Evolutionary conservation across 306 rosid genomes (phyloP).

Genomic region (Lathyrus tuberosus): DNA sequence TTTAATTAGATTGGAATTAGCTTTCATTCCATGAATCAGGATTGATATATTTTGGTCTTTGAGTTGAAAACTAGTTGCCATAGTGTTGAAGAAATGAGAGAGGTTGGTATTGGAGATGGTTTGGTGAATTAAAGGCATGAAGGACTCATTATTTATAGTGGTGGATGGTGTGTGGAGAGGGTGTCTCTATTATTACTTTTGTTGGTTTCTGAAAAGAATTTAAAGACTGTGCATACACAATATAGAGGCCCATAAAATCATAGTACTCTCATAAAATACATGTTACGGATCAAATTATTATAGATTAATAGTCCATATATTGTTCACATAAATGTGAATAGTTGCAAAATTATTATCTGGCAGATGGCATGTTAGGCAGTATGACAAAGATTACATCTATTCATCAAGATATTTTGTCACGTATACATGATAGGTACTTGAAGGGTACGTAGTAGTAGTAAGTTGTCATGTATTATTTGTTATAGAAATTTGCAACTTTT

Average conservation of each 20-base stretch:
- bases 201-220: constrained; percentile 1
- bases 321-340: constrained; percentile 31
- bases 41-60: constrained; percentile 38
- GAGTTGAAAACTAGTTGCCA: constrained; percentile 43
- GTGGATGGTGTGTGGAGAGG: background rate
- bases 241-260: too few species aligned
- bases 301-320: too few species aligned
- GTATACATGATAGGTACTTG: constrained; percentile 39
- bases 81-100: constrained; percentile 7
- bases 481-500: constrained; percentile 33
- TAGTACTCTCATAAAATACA: background rate
- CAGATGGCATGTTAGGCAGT: constrained; percentile 23
- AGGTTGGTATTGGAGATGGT: background rate
- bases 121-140: constrained; percentile 31
- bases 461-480: constrained; percentile 37
- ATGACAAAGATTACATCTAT: constrained; percentile 12
- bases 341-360: constrained; percentile 36
- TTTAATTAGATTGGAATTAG: constrained; percentile 50
- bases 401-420: constrained; percentile 29
- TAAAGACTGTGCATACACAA: background rate
- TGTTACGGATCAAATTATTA: background rate
- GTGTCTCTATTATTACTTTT: background rate
- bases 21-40: constrained; percentile 31
- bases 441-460: constrained; percentile 10
- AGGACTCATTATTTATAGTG: constrained; percentile 33